phyloP scores from a whole-genome alignment of 768 basidiomycete genomes.

The Basidioascus undulatus region DNA sequence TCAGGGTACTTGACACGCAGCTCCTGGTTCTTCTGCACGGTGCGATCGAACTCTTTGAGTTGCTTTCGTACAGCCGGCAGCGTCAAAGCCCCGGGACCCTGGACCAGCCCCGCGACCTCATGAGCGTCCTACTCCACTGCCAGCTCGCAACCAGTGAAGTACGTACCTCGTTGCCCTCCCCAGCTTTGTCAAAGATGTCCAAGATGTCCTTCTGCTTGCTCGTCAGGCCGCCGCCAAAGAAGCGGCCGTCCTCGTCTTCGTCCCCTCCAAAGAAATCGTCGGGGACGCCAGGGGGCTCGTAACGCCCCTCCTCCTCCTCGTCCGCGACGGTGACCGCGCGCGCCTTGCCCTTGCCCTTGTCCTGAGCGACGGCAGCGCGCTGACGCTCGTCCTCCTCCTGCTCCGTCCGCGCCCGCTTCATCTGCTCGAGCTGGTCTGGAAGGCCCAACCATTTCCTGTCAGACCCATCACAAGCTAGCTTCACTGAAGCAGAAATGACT shows the following conservation, averaged over 20 bases:
- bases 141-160: slow-evolving; percentile 2
- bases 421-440: too few relatives aligned
- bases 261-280: slow-evolving; percentile 6
- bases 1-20: slow-evolving; percentile 78
- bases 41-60: slow-evolving; percentile 59
- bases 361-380: too few relatives aligned
- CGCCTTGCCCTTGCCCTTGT: too few relatives aligned
- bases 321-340: too few relatives aligned
- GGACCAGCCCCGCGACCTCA: too few relatives aligned
- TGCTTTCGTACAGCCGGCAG: slow-evolving; percentile 45
- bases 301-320: too few relatives aligned
- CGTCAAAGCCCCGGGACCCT: slow-evolving; percentile 31
- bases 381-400: too few relatives aligned
- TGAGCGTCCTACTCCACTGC: not conserved
- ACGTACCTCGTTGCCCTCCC: slow-evolving; percentile 45
- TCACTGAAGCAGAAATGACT: too few relatives aligned
- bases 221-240: slow-evolving; percentile 83
- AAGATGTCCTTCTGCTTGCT: slow-evolving; percentile 83
- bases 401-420: too few relatives aligned
- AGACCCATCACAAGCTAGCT: too few relatives aligned
- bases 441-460: too few relatives aligned
- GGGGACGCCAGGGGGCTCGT: too few relatives aligned
- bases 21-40: slow-evolving; percentile 83
- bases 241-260: slow-evolving; percentile 61
- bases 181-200: slow-evolving; percentile 67